phyloP scores from a whole-genome alignment of 805 yeast species.

The Myxozyma melibiosi region DNA sequence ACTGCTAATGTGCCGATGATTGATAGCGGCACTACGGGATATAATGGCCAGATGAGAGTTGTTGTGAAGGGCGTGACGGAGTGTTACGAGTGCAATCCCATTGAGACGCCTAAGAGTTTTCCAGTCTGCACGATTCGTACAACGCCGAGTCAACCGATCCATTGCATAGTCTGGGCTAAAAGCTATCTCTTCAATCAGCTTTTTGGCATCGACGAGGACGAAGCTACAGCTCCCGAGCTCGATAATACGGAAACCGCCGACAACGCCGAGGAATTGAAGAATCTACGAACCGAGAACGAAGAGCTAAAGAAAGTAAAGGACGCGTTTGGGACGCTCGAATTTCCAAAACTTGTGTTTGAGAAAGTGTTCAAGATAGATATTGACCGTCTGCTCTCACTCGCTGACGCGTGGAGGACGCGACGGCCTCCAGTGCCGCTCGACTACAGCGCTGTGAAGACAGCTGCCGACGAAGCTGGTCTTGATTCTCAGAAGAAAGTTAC shows the following conservation, averaged over 20 bases:
- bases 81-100: conserved; percentile 89
- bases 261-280: conserved; percentile 49
- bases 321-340: conserved; percentile 43
- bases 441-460: conserved; percentile 32
- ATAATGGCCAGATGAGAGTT: conserved; percentile 91
- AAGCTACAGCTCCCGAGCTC: conserved; percentile 58
- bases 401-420: conserved; percentile 76
- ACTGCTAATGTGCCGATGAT: conserved; percentile 73
- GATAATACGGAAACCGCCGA: conserved; percentile 65
- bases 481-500: conserved; percentile 19
- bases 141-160: conserved; percentile 95
- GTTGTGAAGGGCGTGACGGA: conserved; percentile 71
- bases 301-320: conserved; percentile 43
- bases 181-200: conserved; percentile 81
- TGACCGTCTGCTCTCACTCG: conserved; percentile 67
- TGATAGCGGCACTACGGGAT: conserved; percentile 96
- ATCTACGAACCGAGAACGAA: conserved; percentile 42
- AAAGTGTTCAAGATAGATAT: conserved; percentile 75
- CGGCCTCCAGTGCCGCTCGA: conserved; percentile 66
- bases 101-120: conserved; percentile 84
- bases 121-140: conserved; percentile 97
- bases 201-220: conserved; percentile 50
- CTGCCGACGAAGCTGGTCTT: conserved; percentile 14
- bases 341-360: conserved; percentile 39
- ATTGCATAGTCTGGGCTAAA: conserved; percentile 97